Base-by-base conservation (phyloP, 2,329 filamentous ascomycete species). In the Colletotrichum trifolii region DNA sequence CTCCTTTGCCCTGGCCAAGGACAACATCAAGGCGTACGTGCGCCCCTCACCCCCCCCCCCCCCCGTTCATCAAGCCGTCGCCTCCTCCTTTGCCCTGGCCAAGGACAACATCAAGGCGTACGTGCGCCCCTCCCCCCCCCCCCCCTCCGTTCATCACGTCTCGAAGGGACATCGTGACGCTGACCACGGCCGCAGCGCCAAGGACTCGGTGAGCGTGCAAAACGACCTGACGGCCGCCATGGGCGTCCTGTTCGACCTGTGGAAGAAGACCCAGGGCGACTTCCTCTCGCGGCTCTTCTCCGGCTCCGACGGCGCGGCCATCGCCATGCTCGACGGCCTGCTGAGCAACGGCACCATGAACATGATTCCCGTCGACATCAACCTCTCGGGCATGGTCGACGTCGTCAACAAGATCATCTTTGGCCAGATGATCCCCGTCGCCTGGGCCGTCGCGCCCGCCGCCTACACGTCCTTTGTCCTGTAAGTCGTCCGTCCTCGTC, bases 351-450 rank as follows among this genome's bases (percentile, higher is more conserved):
- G 60, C 36, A 60, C 53, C 54, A 53, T 60, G 54, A 60, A 63
- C 36, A 63, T 48, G 42, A 34, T 63, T 11, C 60, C 60, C 0
- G n/a, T 45, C 47, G 60, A 59, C 12, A 34, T 63, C 2, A 43
- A 60, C 2, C 47, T 63, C 5, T 63, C 60, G 2, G 60, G 12
- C 3, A 63, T 63, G 60, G 42, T 47, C 2, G 2, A 36, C 0
- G 7, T 13, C 2, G 40, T 63, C 2, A 34, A 63, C 40, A 63
- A 7, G 9, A 42, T 63, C 35, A 35, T 63, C 12, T 9, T 60
- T 2, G 60, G 54, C 2, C 60, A 63, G 3, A 63, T 63, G 60
- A 60, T 63, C 25, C 60, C 60, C 2, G n/a, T 53, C 15, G 60
- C 60, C 1, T 60, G 54, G 60, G 35, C 35, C 1, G 40, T 48